Evolutionary conservation across 257 asterid species (phyloP).

Genomic region (Petunia secreta): DNA sequence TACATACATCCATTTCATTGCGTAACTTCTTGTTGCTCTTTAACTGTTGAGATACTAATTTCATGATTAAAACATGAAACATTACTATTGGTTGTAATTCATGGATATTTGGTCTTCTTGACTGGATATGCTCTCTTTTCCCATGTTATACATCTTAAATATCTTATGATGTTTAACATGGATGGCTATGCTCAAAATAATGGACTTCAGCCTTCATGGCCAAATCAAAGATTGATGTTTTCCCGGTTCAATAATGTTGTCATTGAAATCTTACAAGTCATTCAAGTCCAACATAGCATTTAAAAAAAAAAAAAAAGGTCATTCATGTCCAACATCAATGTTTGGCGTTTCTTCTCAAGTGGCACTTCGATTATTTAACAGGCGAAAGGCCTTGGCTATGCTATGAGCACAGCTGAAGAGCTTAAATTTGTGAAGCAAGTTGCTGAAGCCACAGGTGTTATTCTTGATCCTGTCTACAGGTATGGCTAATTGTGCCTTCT

Average conservation of each 20-base stretch:
- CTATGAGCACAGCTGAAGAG: slow-evolving; percentile 82
- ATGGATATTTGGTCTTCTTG: neutral
- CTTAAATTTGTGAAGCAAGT: slow-evolving; percentile 79
- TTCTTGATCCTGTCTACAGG: slow-evolving; percentile 99
- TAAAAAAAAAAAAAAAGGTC: too few species aligned
- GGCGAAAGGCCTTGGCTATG: slow-evolving; percentile 99
- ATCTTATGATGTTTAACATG: neutral
- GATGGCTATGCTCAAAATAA: slow-evolving; percentile 4
- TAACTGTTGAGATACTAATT: neutral
- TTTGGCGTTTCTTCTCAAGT: too few species aligned
- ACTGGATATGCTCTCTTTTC: slow-evolving; percentile 18
- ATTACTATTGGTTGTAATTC: slow-evolving; percentile 16
- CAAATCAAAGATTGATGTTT: slow-evolving; percentile 9
- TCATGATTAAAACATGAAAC: slow-evolving; percentile 1
- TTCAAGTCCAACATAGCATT: neutral
- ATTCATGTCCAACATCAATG: too few species aligned
- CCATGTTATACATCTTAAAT: slow-evolving; percentile 9
- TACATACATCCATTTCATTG: slow-evolving; percentile 18
- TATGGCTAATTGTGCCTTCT: slow-evolving; percentile 33
- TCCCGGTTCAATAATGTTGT: neutral
- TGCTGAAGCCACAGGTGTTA: slow-evolving; percentile 82
- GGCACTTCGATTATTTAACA: slow-evolving; percentile 36
- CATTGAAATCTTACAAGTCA: neutral
- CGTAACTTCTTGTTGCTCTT: slow-evolving; percentile 16
- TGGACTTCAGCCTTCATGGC: neutral